Evolutionary conservation across 202 grass and related monocot species (phyloP), one percentile per base, ranked within the genome.

Genomic region (Setaria viridis): DNA sequence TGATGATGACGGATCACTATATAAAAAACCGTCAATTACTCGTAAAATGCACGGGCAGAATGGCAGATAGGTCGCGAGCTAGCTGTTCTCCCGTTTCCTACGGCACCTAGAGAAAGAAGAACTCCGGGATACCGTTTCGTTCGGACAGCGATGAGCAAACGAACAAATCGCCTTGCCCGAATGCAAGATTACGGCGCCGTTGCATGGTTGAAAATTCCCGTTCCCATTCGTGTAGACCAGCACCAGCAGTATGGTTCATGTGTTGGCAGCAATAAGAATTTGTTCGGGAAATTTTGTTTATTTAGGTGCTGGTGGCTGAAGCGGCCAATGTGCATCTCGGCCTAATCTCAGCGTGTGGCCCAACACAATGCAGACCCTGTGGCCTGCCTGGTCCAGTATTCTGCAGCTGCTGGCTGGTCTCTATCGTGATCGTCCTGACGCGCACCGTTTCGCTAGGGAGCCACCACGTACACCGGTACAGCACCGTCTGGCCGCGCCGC

Each of bases 1-100:
- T 73, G 74, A 57, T 17, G 33, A 16, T 4, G 86, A 88, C 5
- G 56, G 74, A 21, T 66, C 46, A 77, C 51, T 59, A 3, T 45
- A 19, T 17, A 43, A 11, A 11, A 47, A 7, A 25, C 25, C 25
- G 25, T 25, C 25, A 25, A 15, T 77, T 45, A 46, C 41, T 78
- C 15, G 60, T 34, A 68, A 57, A 77, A 85, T 2, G 55, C 1
- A 62, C 20, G 0, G 14, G 55, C 13, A 20, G 9, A 54, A 20
- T 54, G 49, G 4, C 50, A 56, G 32, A 56, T 75, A 39, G 30
- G 10, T 41, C 3, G 73, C 10, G 34, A 56, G 29, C 7, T 54
- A 51, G 32, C 1, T 17, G 29, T 51, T 54, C 32, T 74, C 33
- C 49, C 50, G 13, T 74, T 74, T 33, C 25, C 1, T 49, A 65